phyloP scores from a whole-genome alignment of 73 alveolate species.

The Tetrahymena elliotti region DNA sequence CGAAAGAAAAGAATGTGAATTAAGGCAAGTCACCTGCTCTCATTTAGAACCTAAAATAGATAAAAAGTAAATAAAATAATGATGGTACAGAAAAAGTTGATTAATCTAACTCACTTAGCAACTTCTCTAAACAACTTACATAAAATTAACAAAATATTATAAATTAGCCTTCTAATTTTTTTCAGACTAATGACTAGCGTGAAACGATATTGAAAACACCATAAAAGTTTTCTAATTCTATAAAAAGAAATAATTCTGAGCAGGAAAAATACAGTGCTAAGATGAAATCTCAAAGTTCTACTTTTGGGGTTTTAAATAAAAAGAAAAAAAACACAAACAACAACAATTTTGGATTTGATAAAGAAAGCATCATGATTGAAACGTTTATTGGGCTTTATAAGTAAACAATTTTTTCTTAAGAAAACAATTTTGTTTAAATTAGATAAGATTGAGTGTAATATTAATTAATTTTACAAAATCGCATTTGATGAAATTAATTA shows the following conservation, averaged over 20 bases:
- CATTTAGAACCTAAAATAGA: not conserved
- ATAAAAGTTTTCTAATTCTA: not conserved
- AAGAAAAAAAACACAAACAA: not conserved
- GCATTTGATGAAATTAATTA: no score
- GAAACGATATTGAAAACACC: not conserved
- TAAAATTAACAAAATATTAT: not conserved
- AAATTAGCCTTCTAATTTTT: not conserved
- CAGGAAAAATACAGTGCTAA: not conserved
- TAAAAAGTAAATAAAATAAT: not conserved
- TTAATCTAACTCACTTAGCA: not conserved
- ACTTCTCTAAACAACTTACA: not conserved
- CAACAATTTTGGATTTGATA: not conserved
- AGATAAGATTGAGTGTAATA: no score
- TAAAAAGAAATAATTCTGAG: not conserved
- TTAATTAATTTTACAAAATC: no score
- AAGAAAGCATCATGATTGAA: not conserved
- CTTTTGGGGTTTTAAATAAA: not conserved
- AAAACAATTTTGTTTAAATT: no score
- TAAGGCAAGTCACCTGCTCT: not conserved
- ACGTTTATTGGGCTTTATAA: not conserved
- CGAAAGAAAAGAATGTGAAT: not conserved
- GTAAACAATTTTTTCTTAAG: not conserved
- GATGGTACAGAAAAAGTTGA: not conserved
- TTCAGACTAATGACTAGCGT: not conserved
- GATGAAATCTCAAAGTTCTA: not conserved